phyloP scores from a whole-genome alignment of 139 green algal genomes.

The Coccomyxa sp. region DNA sequence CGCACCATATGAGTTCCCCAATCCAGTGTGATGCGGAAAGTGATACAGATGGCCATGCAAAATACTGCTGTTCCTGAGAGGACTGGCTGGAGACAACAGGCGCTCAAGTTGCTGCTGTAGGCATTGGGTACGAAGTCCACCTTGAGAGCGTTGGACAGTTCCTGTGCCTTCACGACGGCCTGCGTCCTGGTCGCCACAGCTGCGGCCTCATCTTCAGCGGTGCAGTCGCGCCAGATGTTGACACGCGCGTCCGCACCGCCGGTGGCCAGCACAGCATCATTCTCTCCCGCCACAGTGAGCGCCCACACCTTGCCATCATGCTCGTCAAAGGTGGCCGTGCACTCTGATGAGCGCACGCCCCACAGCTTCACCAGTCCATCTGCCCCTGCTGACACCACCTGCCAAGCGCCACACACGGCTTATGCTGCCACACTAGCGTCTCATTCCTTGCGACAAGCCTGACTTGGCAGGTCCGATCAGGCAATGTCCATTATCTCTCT shows the following conservation, averaged over 20 bases:
- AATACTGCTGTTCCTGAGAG: not conserved
- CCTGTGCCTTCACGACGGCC: slow-evolving; percentile 66
- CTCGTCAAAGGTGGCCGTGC: slow-evolving; percentile 83
- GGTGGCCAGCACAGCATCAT: slow-evolving; percentile 48
- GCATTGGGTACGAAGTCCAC: slow-evolving; percentile 12
- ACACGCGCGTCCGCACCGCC: slow-evolving; percentile 78
- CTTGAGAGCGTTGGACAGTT: slow-evolving; percentile 74
- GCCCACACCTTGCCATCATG: slow-evolving; percentile 92
- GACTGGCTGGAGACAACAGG: not conserved
- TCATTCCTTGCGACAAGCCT: too few relatives aligned
- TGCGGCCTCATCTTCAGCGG: slow-evolving; percentile 43
- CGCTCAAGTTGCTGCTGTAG: not conserved
- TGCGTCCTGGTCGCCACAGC: slow-evolving; percentile 44
- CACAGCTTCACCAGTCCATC: slow-evolving; percentile 97
- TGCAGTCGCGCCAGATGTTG: slow-evolving; percentile 80
- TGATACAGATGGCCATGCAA: not conserved
- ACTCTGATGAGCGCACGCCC: slow-evolving; percentile 70
- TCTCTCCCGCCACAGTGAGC: slow-evolving; percentile 31
- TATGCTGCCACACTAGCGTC: too few relatives aligned
- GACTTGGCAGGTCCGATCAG: too few relatives aligned
- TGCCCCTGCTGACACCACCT: slow-evolving; percentile 77
- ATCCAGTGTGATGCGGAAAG: not conserved
- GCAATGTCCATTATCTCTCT: too few relatives aligned
- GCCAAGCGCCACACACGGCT: not conserved
- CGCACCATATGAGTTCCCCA: not conserved